These are phyloP conservation scores for Oryza officinalis DNA, from an alignment of 176 grass and related monocot species.

Conservation along the genomic window DNA sequence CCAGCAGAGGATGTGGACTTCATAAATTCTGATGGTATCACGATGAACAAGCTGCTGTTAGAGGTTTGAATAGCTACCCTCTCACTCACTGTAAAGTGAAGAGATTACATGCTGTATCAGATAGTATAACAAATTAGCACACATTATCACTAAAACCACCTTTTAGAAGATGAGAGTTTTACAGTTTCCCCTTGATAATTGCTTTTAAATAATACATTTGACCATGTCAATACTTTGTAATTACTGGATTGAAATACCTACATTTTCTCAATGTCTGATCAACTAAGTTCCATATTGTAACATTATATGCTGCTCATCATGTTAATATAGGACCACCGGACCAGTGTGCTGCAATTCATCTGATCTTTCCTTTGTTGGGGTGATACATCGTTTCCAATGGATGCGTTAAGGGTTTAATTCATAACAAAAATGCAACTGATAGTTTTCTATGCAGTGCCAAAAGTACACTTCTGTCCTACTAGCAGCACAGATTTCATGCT, in stretches of 20 bases:
- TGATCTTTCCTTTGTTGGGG: constrained; percentile 7
- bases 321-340: background rate
- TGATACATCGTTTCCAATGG: background rate
- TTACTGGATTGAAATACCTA: background rate
- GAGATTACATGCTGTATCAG: background rate
- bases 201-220: background rate
- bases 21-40: constrained; percentile 92
- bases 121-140: constrained; percentile 23
- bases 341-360: background rate
- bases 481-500: constrained; percentile 16
- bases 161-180: background rate
- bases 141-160: background rate
- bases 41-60: constrained; percentile 90
- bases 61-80: constrained; percentile 52
- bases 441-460: background rate
- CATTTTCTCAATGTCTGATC: background rate
- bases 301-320: background rate
- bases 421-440: constrained; percentile 13
- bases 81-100: background rate
- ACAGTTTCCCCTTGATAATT: background rate
- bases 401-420: background rate
- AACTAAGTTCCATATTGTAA: background rate
- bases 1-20: constrained; percentile 86
- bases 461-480: constrained; percentile 1
- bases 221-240: background rate